These are phyloP conservation scores for Lactarius trivialis DNA, from an alignment of 768 basidiomycete species.

Conservation along the genomic window DNA sequence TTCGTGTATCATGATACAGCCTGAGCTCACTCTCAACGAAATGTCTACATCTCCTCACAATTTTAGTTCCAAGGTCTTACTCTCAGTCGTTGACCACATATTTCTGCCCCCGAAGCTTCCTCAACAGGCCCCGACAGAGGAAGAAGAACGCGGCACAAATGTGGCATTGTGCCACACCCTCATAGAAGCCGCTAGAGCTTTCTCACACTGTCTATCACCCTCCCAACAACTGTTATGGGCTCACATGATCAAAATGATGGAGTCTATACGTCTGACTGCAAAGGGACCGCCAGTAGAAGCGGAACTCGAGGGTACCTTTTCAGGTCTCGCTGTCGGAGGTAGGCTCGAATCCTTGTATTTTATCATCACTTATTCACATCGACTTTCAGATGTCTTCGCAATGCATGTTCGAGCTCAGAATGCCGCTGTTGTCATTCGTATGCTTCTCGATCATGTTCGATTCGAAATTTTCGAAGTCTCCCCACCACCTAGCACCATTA, in stretches of 20 bases:
- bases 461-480: constrained; percentile 37
- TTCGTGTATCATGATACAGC: too few species aligned
- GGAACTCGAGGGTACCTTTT: not conserved
- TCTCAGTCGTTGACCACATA: constrained; percentile 5
- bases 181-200: not conserved
- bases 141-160: not conserved
- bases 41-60: not conserved
- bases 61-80: not conserved
- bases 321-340: not conserved
- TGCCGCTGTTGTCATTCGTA: constrained; percentile 2
- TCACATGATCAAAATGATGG: constrained; percentile 4
- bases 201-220: not conserved
- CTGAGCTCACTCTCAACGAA: too few species aligned
- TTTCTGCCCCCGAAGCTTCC: constrained; percentile 16
- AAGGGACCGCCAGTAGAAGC: not conserved
- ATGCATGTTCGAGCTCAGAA: constrained; percentile 14
- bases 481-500: constrained; percentile 33
- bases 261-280: not conserved
- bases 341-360: not conserved
- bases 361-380: not conserved
- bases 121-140: not conserved
- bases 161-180: constrained; percentile 3
- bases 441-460: not conserved
- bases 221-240: not conserved
- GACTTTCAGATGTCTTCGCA: constrained; percentile 1